A percentile compares a stretch with the other conserved stretches of the same genome.
phyloP scores from a whole-genome alignment of 2,329 filamentous ascomycete species.

The Beauveria varroae region DNA sequence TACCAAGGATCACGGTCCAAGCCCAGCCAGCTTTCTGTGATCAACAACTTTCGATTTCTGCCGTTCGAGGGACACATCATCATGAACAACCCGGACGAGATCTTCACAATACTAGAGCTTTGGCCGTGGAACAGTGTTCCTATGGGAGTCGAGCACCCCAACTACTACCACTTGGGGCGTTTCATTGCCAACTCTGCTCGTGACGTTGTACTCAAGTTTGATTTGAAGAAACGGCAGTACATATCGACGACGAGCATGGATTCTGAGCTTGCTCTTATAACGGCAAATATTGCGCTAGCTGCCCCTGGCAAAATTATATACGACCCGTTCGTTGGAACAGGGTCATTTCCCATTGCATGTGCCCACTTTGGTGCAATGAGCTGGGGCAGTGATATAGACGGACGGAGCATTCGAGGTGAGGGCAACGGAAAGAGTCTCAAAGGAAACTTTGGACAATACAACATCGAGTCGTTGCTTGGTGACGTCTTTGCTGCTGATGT shows the following conservation, averaged over 20 bases:
- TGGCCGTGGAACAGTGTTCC: conserved; percentile 53
- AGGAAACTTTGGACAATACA: conserved; percentile 83
- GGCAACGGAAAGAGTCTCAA: conserved; percentile 41
- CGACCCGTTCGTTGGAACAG: conserved; percentile 93
- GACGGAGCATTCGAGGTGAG: conserved; percentile 73
- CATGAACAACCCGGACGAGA: conserved; percentile 65
- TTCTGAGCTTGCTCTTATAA: conserved; percentile 82
- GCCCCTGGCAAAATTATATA: conserved; percentile 80
- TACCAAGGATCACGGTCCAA: conserved; percentile 66
- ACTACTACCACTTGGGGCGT: conserved; percentile 62
- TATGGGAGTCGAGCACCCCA: conserved; percentile 44
- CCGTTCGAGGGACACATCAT: conserved; percentile 69
- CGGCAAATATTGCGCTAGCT: conserved; percentile 82
- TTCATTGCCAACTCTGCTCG: conserved; percentile 60
- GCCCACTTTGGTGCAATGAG: conserved; percentile 81
- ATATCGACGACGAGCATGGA: conserved; percentile 98
- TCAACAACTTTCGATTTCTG: conserved; percentile 75
- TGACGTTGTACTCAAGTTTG: conserved; percentile 63
- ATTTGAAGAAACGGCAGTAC: conserved; percentile 87
- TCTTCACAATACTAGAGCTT: conserved; percentile 78
- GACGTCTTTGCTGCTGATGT: conserved; percentile 81
- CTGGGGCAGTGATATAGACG: conserved; percentile 90
- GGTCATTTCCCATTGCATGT: conserved; percentile 83
- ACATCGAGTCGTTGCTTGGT: conserved; percentile 55
- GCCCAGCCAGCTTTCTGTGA: conserved; percentile 60